These are phyloP conservation scores for Phialophora tarda DNA, from an alignment of 2,329 filamentous ascomycete genomes.

Conservation along the genomic window DNA sequence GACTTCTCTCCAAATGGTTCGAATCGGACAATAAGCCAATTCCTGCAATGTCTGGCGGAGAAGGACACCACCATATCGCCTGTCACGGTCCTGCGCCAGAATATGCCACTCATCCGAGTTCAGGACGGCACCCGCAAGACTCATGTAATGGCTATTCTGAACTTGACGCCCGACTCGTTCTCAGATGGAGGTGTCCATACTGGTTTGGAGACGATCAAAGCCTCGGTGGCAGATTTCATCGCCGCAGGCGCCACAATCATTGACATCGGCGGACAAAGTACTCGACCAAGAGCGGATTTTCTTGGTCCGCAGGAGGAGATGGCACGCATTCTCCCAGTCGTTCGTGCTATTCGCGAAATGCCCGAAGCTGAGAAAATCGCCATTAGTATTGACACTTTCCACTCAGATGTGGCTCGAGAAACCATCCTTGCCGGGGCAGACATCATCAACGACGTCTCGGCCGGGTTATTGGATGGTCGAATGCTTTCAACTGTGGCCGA, in stretches of 20 bases:
- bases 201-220: conserved; percentile 57
- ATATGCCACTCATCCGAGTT: conserved; percentile 63
- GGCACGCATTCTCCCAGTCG: conserved; percentile 76
- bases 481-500: conserved; percentile 84
- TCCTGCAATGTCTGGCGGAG: conserved; percentile 51
- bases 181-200: conserved; percentile 80
- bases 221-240: conserved; percentile 68
- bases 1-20: conserved; percentile 19
- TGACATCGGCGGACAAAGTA: conserved; percentile 93
- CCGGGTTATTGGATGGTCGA: conserved; percentile 73
- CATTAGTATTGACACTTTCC: conserved; percentile 92
- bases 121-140: conserved; percentile 65
- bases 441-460: conserved; percentile 94
- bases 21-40: conserved; percentile 23
- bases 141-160: conserved; percentile 90
- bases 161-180: conserved; percentile 95
- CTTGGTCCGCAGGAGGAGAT: conserved; percentile 76
- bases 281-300: conserved; percentile 74
- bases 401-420: conserved; percentile 77
- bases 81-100: conserved; percentile 48
- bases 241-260: conserved; percentile 77
- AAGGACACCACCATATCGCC: conserved; percentile 43
- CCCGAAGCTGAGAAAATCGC: conserved; percentile 67
- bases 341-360: conserved; percentile 68
- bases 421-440: conserved; percentile 81